These are phyloP conservation scores for Pelargonium citronellum DNA, from an alignment of 441 rosid genomes.

Conservation along the genomic window DNA sequence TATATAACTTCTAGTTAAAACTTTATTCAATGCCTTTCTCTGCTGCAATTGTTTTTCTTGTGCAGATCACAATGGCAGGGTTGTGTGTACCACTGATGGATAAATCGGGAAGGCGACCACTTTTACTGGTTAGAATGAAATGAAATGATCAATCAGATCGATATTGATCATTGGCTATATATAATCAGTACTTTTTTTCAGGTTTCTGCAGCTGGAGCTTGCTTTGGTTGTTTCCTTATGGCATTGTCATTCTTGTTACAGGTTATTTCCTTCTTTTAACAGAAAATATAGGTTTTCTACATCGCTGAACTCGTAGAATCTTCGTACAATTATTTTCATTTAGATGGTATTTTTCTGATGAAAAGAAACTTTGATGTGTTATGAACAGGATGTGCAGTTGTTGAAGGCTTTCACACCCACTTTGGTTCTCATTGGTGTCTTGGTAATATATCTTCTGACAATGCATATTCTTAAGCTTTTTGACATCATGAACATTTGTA, in stretches of 20 bases:
- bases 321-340: background rate
- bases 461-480: no score
- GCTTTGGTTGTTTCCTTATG: background rate
- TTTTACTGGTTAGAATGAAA: constrained; percentile 22
- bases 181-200: background rate
- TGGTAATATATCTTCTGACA: background rate
- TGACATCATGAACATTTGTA: no score
- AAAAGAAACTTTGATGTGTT: background rate
- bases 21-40: background rate
- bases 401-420: background rate
- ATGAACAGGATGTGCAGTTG: background rate
- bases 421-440: background rate
- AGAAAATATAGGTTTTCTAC: background rate
- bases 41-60: background rate
- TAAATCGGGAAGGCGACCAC: constrained; percentile 33
- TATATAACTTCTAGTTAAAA: background rate
- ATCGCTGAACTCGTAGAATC: no score
- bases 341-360: background rate
- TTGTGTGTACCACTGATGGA: constrained; percentile 26
- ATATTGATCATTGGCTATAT: no score
- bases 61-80: constrained; percentile 24
- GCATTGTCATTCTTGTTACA: background rate
- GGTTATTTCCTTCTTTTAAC: background rate
- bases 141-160: background rate
- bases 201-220: background rate